Base-by-base conservation (phyloP, 2,329 filamentous ascomycete genomes). In the Diplodia intermedia region DNA sequence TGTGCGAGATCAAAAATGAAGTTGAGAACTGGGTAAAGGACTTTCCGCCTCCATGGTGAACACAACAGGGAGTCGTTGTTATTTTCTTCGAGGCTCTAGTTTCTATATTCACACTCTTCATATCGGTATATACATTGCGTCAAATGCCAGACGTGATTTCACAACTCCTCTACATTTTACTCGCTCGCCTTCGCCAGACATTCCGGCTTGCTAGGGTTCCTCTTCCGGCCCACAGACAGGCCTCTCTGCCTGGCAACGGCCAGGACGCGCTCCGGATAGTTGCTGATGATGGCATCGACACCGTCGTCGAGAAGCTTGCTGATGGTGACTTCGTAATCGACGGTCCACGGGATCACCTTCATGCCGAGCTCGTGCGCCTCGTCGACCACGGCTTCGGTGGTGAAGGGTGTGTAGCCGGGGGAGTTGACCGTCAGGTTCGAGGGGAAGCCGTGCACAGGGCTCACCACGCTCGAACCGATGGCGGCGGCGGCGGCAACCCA, bases 261-360 rank as follows among this genome's bases (percentile, higher is more conserved):
- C 15, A 69, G 20, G n/a, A 74, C 71, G 8, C 71, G 67, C 31
- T 72, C 70, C 7, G 72, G 72, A 54, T 73, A 73, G 66, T 73
- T 70, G 33, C 70, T 71, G 49, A 74, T 73, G 31, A 73, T 69
- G n/a, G 65, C 61, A 50, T 69, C 66, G 8, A 57, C 68, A 15
- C 68, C 66, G 29, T 68, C 66, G 43, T 55, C 65, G 14, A 74
- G 69, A 56, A 74, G 36, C 62, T 73, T 74, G 26, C 67, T 56
- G 14, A 73, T 72, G 33, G 70, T 71, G 14, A 69, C 69, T 50
- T 74, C 72, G 63, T 71, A 65, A 57, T 74, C 72, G 33, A 73
- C 71, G 2, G 72, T 73, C 72, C 72, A 74, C n/a, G 72, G 71
- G 9, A 73, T 57, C 33, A 72, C 69, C 54, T 68, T 43, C 71